Percentiles rank a stretch among this genome's conserved stretches.
Conservation (phyloP, 73 alveolate genomes). For the Paramecium sexaurelia region DNA sequence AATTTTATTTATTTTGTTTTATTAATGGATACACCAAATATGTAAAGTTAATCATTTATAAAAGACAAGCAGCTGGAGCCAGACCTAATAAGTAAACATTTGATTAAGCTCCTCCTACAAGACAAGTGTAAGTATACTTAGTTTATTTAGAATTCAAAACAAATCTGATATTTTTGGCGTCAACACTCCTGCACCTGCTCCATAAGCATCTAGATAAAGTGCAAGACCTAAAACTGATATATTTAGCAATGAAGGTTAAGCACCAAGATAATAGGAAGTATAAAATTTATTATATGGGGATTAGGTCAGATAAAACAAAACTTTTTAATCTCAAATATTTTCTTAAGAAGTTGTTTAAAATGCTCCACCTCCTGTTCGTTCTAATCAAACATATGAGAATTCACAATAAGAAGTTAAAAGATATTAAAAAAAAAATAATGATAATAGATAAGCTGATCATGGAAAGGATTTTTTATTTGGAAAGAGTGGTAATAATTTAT, state of each 20-base stretch:
- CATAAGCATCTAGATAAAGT: background rate
- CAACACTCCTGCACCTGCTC: background rate
- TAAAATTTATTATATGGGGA: background rate
- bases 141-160: background rate
- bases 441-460: conserved; percentile 2
- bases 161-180: conserved; percentile 20
- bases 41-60: background rate
- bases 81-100: conserved; percentile 12
- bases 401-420: background rate
- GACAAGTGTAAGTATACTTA: background rate
- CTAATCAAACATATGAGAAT: background rate
- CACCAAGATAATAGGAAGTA: conserved; percentile 39
- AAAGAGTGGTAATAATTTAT: background rate
- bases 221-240: conserved; percentile 50
- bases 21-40: conserved; percentile 21
- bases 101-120: conserved; percentile 26
- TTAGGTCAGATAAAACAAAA: conserved; percentile 31
- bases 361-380: background rate
- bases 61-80: conserved; percentile 32
- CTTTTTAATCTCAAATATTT: conserved; percentile 16
- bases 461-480: conserved; percentile 45
- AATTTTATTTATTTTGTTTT: background rate
- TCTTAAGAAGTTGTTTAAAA: background rate
- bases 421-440: conserved; percentile 25
- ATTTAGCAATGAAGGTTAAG: background rate